Evolutionary conservation across 805 yeast species (phyloP), one percentile per base, ranked within the genome.

Genomic region (Myxozyma monticola): DNA sequence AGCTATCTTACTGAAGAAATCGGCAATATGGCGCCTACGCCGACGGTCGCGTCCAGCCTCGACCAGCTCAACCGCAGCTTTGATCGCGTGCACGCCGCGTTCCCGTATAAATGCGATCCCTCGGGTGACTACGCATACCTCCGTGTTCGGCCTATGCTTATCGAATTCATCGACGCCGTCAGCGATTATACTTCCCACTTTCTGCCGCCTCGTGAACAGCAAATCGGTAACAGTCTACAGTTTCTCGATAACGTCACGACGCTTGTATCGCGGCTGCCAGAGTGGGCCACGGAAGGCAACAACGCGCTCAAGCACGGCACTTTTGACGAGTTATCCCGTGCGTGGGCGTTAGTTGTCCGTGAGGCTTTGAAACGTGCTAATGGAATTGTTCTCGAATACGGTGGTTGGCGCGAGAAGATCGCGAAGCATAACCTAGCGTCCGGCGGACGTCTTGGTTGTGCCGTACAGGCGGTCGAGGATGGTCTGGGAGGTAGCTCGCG

Each of bases 101-200:
- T 88, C 57, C 96, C 96, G 0, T 87, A 85, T 65, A 82, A 83
- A 57, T 88, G 87, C 56, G 89, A 85, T 60, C 73, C 76, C 8
- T 73, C 77, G 31, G 79, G 85, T 40, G 96, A 88, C 65, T 88
- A 88, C 63, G 80, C 90, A 3, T 88, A 80, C 65, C 68, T 85
- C 49, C 74, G 96, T 49, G 85, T 88, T 31, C 81, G 85, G 61
- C 78, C 84, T 5, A 68, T 72, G 50, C 76, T 86, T 54, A 77
- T 78, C 51, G 93, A 85, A 59, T 86, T 88, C 59, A 76, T 85
- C 52, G 73, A 75, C 54, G 80, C 87, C 20, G 70, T 88, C 46
- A 79, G 85, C 15, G 96, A 88, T 66, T 87, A 83, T 64, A 81
- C 86, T 4, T 71, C 84, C 50, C 79, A 78, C 60, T 84, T 83